Conservation (phyloP, 768 basidiomycete species). For the Baorangia bicolor region DNA sequence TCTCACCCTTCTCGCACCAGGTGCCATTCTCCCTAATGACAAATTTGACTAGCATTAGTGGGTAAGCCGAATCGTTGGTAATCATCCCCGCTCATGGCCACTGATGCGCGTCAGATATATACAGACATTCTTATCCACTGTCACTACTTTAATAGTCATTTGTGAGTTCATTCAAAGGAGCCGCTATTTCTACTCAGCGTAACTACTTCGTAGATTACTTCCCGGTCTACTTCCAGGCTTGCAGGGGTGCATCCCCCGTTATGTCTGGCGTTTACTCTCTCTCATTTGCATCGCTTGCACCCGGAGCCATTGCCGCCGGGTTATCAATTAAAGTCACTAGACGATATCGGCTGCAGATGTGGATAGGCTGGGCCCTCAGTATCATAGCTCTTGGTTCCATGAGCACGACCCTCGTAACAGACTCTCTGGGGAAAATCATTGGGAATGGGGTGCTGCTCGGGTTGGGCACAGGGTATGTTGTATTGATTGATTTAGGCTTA, state of each 20-base stretch:
- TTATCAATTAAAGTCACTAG: constrained; percentile 31
- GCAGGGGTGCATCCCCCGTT: constrained; percentile 35
- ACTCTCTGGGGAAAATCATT: constrained; percentile 22
- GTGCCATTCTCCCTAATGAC: constrained; percentile 20
- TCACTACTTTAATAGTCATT: constrained; percentile 13
- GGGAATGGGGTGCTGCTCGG: constrained; percentile 1
- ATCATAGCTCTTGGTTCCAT: constrained; percentile 39
- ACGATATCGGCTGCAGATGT: constrained; percentile 35
- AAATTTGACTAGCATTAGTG: constrained; percentile 32
- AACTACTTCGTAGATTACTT: constrained; percentile 35
- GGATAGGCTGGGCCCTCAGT: constrained; percentile 33
- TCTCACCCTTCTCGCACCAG: background rate
- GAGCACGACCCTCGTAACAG: constrained; percentile 26
- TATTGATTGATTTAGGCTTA: background rate
- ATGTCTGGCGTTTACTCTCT: constrained; percentile 29
- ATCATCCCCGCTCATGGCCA: too few relatives aligned
- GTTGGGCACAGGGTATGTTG: constrained; percentile 3
- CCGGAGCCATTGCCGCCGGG: constrained; percentile 34
- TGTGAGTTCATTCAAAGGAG: constrained; percentile 18
- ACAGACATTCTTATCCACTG: constrained; percentile 24
- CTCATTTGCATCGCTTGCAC: constrained; percentile 23
- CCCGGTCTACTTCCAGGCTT: constrained; percentile 46
- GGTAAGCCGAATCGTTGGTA: constrained; percentile 6
- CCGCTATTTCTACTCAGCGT: background rate
- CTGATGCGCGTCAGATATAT: constrained; percentile 19